A percentile compares a stretch with the other conserved stretches of the same genome.
Conservation (phyloP, 305 asterid genomes). For the Solanum aculeatissimum region DNA sequence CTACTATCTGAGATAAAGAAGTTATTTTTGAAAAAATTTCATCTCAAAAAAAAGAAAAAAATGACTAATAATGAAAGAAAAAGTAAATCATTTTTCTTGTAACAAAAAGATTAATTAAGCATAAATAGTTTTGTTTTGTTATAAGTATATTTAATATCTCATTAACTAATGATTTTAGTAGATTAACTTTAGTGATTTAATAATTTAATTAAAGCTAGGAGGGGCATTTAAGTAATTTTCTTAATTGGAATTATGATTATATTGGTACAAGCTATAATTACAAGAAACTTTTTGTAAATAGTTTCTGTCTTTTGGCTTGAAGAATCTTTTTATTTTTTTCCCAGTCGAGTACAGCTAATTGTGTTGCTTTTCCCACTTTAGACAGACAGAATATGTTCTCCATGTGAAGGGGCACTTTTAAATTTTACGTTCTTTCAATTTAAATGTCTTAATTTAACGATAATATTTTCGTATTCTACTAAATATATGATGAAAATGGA, state of each 20-base stretch:
- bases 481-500: neutral
- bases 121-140: no score
- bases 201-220: neutral
- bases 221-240: neutral
- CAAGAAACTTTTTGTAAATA: neutral
- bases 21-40: no score
- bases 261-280: neutral
- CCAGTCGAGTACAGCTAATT: neutral
- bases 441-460: neutral
- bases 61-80: no score
- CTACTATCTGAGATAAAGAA: no score
- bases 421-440: no score
- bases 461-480: no score
- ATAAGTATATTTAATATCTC: neutral
- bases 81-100: no score
- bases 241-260: neutral
- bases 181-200: neutral
- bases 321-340: neutral
- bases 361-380: neutral
- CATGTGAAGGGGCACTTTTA: neutral
- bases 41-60: no score
- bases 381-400: neutral
- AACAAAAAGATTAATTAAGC: no score
- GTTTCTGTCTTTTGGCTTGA: neutral
- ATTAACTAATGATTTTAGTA: neutral